These are phyloP conservation scores for Onygena corvina DNA, from an alignment of 2,329 filamentous ascomycete species.

Conservation along the genomic window DNA sequence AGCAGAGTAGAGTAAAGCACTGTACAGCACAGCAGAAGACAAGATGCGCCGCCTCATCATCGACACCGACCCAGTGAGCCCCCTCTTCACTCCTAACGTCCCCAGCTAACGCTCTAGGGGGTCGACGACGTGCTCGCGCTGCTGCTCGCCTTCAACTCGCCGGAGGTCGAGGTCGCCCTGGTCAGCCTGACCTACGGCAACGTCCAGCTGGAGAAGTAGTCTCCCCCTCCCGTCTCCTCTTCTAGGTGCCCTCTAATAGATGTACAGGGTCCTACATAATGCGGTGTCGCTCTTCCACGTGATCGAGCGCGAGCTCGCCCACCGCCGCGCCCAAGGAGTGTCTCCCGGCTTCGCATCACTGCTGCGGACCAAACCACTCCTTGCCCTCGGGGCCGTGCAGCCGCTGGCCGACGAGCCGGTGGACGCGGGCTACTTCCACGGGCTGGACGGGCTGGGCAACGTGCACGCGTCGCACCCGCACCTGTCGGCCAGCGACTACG, in stretches of 20 bases:
- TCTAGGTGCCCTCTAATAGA: neutral
- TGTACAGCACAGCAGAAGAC: too few species aligned
- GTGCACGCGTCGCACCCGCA: conserved; percentile 62
- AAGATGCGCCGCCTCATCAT: conserved; percentile 66
- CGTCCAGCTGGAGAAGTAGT: conserved; percentile 62
- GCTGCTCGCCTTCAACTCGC: conserved; percentile 70
- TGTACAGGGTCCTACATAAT: conserved; percentile 66
- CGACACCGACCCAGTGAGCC: conserved; percentile 75
- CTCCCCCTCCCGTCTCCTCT: neutral
- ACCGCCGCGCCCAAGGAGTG: conserved; percentile 59
- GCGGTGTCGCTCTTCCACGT: conserved; percentile 83
- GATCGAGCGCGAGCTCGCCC: conserved; percentile 75
- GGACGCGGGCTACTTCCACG: conserved; percentile 77
- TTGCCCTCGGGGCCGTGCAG: conserved; percentile 77
- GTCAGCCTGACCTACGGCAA: conserved; percentile 91
- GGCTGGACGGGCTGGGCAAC: conserved; percentile 62
- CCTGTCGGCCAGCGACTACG: conserved; percentile 63
- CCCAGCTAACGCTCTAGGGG: conserved; percentile 37
- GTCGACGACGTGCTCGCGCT: conserved; percentile 87
- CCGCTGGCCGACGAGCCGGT: conserved; percentile 73
- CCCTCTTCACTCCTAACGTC: neutral
- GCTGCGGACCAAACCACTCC: conserved; percentile 60
- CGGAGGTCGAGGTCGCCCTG: conserved; percentile 67
- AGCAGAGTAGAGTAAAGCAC: too few species aligned
- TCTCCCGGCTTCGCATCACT: conserved; percentile 61